A percentile compares a stretch with the other conserved stretches of the same genome.
These are phyloP conservation scores for Starmera caribaea DNA, from an alignment of 805 yeast genomes.

Conservation along the genomic window DNA sequence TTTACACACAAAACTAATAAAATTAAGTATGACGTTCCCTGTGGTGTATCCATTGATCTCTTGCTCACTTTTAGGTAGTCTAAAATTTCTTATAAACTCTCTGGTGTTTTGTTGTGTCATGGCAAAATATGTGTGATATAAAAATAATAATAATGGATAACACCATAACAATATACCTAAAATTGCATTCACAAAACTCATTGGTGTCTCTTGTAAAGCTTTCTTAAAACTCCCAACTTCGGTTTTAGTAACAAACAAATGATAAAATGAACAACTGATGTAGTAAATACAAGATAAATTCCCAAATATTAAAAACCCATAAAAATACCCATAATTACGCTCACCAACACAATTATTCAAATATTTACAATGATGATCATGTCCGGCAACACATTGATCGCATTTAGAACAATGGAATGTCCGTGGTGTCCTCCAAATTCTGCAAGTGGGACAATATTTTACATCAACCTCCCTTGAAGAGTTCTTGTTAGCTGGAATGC, in stretches of 20 bases:
- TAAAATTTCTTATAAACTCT: conserved; percentile 48
- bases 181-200: conserved; percentile 43
- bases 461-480: conserved; percentile 27
- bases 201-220: conserved; percentile 21
- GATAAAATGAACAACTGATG: conserved; percentile 23
- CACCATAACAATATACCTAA: conserved; percentile 33
- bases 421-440: conserved; percentile 70
- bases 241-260: conserved; percentile 13
- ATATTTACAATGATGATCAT: conserved; percentile 67
- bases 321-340: conserved; percentile 56
- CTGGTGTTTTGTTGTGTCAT: conserved; percentile 59
- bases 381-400: conserved; percentile 48
- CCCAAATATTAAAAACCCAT: conserved; percentile 35
- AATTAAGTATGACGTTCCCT: conserved; percentile 21
- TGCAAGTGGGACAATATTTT: conserved; percentile 56
- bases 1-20: conserved; percentile 22
- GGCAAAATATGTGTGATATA: conserved; percentile 45
- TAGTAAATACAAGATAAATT: conserved; percentile 21
- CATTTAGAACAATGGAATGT: conserved; percentile 69
- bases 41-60: conserved; percentile 26
- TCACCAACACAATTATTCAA: conserved; percentile 71
- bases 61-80: conserved; percentile 17
- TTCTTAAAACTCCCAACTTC: conserved; percentile 11
- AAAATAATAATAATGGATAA: conserved; percentile 47
- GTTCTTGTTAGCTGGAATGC: conserved; percentile 32